A percentile compares a stretch with the other conserved stretches of the same genome.
Conservation (phyloP, 805 yeast species). For the Saccharomycopsis sp. region DNA sequence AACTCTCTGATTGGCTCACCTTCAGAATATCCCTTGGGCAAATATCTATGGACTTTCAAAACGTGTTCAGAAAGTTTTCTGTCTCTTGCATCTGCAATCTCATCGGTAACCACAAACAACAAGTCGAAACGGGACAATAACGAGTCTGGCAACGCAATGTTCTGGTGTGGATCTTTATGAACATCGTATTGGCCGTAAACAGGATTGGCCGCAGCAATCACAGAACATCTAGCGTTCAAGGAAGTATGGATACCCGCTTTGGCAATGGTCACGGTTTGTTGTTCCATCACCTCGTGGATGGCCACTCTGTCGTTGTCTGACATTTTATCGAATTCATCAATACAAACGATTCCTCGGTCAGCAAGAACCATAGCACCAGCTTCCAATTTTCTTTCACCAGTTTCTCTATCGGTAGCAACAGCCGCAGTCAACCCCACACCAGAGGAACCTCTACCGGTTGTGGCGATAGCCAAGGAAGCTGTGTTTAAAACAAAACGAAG, state of each 20-base stretch:
- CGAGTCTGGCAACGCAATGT: constrained; percentile 95
- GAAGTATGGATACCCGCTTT: constrained; percentile 98
- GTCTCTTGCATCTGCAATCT: constrained; percentile 76
- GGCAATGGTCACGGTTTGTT: constrained; percentile 95
- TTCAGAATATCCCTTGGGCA: constrained; percentile 80
- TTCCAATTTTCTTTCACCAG: constrained; percentile 92
- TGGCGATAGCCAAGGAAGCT: constrained; percentile 91
- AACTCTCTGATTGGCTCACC: constrained; percentile 91
- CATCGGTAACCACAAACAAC: constrained; percentile 92
- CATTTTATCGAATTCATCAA: constrained; percentile 98
- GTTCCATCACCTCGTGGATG: constrained; percentile 99
- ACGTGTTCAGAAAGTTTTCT: constrained; percentile 90
- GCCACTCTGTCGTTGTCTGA: constrained; percentile 94
- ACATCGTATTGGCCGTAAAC: constrained; percentile 94
- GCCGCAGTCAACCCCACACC: constrained; percentile 99
- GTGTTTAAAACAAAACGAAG: constrained; percentile 90
- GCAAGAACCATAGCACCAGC: constrained; percentile 99
- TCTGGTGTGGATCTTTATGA: constrained; percentile 91
- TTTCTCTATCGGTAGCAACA: constrained; percentile 90
- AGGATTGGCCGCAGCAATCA: constrained; percentile 96
- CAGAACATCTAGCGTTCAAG: constrained; percentile 92
- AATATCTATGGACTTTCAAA: constrained; percentile 80
- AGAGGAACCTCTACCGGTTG: constrained; percentile 99
- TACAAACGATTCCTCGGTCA: constrained; percentile 94
- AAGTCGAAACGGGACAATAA: constrained; percentile 93